These are phyloP conservation scores for Colletotrichum sublineola DNA, from an alignment of 2,329 filamentous ascomycete genomes.

Conservation along the genomic window DNA sequence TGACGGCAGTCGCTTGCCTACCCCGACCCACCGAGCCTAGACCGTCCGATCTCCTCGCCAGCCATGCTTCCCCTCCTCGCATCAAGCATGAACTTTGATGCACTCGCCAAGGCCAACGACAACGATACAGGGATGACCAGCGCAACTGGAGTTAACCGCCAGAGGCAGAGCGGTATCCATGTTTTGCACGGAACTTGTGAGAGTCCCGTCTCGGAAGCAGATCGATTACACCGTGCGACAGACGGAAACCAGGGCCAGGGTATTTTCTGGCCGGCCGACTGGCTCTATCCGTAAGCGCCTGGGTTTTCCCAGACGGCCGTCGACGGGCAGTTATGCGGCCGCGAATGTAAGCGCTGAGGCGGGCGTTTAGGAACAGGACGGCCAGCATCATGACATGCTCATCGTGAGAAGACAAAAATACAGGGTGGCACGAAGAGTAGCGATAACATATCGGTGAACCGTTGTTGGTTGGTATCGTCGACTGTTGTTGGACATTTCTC, in stretches of 20 bases:
- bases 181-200: neutral
- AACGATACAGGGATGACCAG: neutral
- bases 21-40: neutral
- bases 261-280: neutral
- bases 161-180: neutral
- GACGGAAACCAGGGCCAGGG: neutral
- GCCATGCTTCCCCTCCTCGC: neutral
- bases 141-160: neutral
- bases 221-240: neutral
- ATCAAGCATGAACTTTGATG: neutral
- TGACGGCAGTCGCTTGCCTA: neutral
- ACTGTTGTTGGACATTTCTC: neutral
- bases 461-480: neutral
- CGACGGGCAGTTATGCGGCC: conserved; percentile 11
- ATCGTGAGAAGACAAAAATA: neutral
- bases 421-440: neutral
- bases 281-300: conserved; percentile 1
- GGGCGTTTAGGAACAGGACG: neutral
- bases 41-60: conserved; percentile 22
- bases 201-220: no score
- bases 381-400: neutral
- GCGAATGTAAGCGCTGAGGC: neutral
- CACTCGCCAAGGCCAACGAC: neutral
- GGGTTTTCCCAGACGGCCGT: neutral
- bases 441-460: neutral